Evolutionary conservation across 139 green algal genomes (phyloP).

Genomic region (Bryopsis sp.): DNA sequence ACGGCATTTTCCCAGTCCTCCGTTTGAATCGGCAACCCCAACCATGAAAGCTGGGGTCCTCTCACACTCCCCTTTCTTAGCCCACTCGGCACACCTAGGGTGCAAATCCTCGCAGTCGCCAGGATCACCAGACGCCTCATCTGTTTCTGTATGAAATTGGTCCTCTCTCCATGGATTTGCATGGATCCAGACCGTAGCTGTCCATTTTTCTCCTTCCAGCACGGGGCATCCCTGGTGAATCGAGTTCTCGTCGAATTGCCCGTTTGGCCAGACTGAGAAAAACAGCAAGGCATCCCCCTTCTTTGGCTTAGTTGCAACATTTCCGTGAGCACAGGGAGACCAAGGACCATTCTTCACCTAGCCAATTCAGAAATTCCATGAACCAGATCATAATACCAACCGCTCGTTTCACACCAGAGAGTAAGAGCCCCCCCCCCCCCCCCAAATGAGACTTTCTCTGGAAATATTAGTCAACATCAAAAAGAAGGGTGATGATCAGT

Average conservation of each 20-base stretch:
- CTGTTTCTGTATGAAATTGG: not conserved
- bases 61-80: conserved; percentile 20
- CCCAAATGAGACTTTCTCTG: too few relatives aligned
- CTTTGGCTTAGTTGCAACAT: conserved; percentile 24
- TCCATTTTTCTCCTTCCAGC: conserved; percentile 46
- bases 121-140: conserved; percentile 6
- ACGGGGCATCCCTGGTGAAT: conserved; percentile 66
- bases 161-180: conserved; percentile 30
- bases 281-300: conserved; percentile 49
- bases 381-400: too few relatives aligned
- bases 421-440: too few relatives aligned
- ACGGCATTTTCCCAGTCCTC: too few relatives aligned
- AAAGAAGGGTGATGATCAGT: too few relatives aligned
- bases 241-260: not conserved
- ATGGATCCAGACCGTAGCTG: conserved; percentile 42
- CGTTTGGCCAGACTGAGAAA: conserved; percentile 22
- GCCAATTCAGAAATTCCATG: too few relatives aligned
- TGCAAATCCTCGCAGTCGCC: conserved; percentile 20
- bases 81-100: conserved; percentile 15
- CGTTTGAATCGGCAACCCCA: too few relatives aligned
- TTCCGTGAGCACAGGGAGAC: conserved; percentile 29
- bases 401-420: too few relatives aligned
- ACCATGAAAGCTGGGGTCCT: conserved; percentile 13
- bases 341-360: conserved; percentile 36
- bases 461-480: too few relatives aligned